A percentile compares a stretch with the other conserved stretches of the same genome.
Conservation (phyloP, 208 protist genomes). For the Phytomonas sp. region DNA sequence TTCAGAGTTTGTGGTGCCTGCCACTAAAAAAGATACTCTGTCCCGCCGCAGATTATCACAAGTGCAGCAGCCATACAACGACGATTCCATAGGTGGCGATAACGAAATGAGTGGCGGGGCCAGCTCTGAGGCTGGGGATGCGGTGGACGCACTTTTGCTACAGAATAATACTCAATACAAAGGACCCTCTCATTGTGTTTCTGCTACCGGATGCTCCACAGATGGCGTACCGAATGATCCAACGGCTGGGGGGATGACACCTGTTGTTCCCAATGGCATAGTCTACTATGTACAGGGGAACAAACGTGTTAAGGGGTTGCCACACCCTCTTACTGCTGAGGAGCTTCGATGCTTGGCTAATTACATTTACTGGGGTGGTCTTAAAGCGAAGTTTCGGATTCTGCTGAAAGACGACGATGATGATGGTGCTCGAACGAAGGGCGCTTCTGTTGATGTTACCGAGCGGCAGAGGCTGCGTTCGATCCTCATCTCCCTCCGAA, state of each 20-base stretch:
- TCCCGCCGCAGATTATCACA: conserved; percentile 1
- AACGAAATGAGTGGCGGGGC: neutral
- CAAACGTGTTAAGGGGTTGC: conserved; percentile 46
- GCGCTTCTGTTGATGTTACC: conserved; percentile 8
- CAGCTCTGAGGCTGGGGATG: conserved; percentile 9
- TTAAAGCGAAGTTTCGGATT: conserved; percentile 34
- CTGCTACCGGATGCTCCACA: neutral
- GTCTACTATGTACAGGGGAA: conserved; percentile 73
- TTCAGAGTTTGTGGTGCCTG: conserved; percentile 15
- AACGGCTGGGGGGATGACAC: neutral
- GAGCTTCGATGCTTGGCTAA: conserved; percentile 48
- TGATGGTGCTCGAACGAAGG: conserved; percentile 6
- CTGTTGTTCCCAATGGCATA: neutral
- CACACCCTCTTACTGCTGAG: conserved; percentile 34
- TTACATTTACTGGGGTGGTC: conserved; percentile 68
- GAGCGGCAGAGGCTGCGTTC: neutral
- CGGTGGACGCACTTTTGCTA: conserved; percentile 25
- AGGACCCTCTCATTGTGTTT: neutral
- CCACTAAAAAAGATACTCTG: neutral
- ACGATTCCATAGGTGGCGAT: neutral
- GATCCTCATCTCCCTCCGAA: conserved; percentile 9
- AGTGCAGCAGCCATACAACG: neutral
- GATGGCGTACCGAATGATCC: neutral
- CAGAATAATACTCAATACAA: conserved; percentile 1
- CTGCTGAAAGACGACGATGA: conserved; percentile 48